Conservation (phyloP, 2,329 filamentous ascomycete species). For the Diaporthe caulivora region DNA sequence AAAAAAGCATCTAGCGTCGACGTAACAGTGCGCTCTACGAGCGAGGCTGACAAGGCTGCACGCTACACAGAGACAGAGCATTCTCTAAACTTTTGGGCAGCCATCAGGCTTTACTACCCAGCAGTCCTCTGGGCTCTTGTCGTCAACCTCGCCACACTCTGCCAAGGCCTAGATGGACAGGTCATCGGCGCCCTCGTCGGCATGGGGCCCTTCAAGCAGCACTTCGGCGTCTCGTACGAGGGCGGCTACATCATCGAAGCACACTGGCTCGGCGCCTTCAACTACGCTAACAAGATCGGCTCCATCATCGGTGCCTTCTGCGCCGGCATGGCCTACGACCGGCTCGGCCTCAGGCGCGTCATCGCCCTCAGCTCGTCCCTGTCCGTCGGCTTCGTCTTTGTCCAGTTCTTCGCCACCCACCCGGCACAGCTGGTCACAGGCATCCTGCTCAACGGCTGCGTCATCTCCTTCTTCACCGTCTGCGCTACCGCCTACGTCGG, state of each 20-base stretch:
- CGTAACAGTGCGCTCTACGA: not conserved
- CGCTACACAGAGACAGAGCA: constrained; percentile 25
- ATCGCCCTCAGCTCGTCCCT: constrained; percentile 44
- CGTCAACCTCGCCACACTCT: constrained; percentile 32
- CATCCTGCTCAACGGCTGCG: constrained; percentile 60
- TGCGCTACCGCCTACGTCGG: constrained; percentile 48
- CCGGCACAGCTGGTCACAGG: constrained; percentile 56
- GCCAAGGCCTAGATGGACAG: constrained; percentile 30
- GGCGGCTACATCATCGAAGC: constrained; percentile 27
- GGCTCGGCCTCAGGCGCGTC: constrained; percentile 46
- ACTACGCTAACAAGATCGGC: constrained; percentile 34
- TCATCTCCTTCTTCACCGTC: constrained; percentile 58
- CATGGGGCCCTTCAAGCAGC: constrained; percentile 20
- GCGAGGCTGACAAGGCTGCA: constrained; percentile 20
- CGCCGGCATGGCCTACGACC: constrained; percentile 34
- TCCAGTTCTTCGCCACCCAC: constrained; percentile 59
- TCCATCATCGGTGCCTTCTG: constrained; percentile 34
- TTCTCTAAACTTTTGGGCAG: constrained; percentile 20
- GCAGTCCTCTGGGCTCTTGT: constrained; percentile 34
- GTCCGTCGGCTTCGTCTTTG: constrained; percentile 56
- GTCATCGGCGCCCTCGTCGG: constrained; percentile 34
- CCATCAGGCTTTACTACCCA: constrained; percentile 31
- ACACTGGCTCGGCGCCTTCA: constrained; percentile 35
- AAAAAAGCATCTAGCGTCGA: not conserved
- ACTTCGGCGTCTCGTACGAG: constrained; percentile 20